These are phyloP conservation scores for Teratosphaeria nubilosa DNA, from an alignment of 2,329 filamentous ascomycete genomes.

Conservation along the genomic window DNA sequence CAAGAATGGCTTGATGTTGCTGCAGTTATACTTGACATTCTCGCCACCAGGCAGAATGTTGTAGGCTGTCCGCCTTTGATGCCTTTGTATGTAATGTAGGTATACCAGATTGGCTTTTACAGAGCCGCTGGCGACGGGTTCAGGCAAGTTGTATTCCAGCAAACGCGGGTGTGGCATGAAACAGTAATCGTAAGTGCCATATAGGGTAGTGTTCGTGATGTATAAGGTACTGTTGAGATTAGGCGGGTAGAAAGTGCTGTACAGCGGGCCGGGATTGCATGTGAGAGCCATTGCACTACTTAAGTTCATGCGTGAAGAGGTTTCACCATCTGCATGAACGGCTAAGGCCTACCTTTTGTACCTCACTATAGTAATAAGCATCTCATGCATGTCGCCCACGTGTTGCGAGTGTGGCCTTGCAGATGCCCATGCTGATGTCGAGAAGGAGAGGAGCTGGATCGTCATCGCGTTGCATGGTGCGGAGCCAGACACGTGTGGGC, in stretches of 20 bases:
- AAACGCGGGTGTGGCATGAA: not conserved
- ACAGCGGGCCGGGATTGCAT: not conserved
- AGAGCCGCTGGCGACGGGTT: not conserved
- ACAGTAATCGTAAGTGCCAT: slow-evolving; percentile 1
- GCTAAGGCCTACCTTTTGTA: not conserved
- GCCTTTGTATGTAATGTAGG: not conserved
- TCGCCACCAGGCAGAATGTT: not conserved
- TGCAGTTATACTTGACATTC: not conserved
- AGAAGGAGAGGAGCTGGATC: not conserved
- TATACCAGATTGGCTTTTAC: not conserved
- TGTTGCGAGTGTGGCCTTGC: not conserved
- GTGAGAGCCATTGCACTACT: not conserved
- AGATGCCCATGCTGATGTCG: not conserved
- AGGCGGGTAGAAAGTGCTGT: not conserved
- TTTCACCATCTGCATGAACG: not conserved
- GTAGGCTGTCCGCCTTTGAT: not conserved
- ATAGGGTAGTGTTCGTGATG: not conserved
- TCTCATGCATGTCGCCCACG: not conserved
- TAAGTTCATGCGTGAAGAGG: not conserved
- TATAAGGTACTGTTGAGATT: not conserved
- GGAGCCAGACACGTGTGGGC: not conserved
- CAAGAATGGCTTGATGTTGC: not conserved
- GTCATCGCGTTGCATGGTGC: not conserved
- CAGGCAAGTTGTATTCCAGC: not conserved
- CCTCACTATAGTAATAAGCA: not conserved